Percentiles rank a stretch among this genome's conserved stretches.
Conservation (phyloP, 257 asterid species). For the Nicotiana knightiana region DNA sequence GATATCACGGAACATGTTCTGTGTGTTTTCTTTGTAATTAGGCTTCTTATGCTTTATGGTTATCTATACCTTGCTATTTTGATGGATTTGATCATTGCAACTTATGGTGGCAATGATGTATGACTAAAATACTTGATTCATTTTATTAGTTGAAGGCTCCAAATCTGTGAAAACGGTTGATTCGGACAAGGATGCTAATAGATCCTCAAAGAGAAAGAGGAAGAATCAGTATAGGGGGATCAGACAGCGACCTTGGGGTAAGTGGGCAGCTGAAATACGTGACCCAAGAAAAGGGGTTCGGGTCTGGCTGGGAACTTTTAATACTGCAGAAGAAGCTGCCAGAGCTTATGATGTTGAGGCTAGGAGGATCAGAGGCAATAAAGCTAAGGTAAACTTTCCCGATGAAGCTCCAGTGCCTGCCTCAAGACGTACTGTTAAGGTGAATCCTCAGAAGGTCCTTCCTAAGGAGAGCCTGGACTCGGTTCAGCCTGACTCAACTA, state of each 20-base stretch:
- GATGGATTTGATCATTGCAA: not conserved
- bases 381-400: slow-evolving; percentile 94
- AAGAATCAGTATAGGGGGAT: slow-evolving; percentile 95
- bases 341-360: slow-evolving; percentile 95
- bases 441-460: slow-evolving; percentile 23
- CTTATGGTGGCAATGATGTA: not conserved
- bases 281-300: slow-evolving; percentile 96
- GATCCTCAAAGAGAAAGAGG: slow-evolving; percentile 77
- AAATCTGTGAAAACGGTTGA: slow-evolving; percentile 18
- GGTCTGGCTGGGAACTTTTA: slow-evolving; percentile 98
- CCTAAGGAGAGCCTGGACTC: slow-evolving; percentile 20
- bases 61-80: not conserved
- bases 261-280: slow-evolving; percentile 99
- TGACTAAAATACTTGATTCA: not conserved
- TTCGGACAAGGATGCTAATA: slow-evolving; percentile 57
- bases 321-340: slow-evolving; percentile 99
- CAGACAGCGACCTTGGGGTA: slow-evolving; percentile 99
- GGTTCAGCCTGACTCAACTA: not conserved
- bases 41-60: not conserved
- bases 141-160: slow-evolving; percentile 29
- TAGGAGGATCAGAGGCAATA: slow-evolving; percentile 80
- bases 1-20: not conserved
- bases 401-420: slow-evolving; percentile 43
- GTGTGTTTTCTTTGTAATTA: not conserved
- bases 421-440: slow-evolving; percentile 33